Conservation (phyloP, 2,329 filamentous ascomycete genomes). For the Achaetomium macrosporum region DNA sequence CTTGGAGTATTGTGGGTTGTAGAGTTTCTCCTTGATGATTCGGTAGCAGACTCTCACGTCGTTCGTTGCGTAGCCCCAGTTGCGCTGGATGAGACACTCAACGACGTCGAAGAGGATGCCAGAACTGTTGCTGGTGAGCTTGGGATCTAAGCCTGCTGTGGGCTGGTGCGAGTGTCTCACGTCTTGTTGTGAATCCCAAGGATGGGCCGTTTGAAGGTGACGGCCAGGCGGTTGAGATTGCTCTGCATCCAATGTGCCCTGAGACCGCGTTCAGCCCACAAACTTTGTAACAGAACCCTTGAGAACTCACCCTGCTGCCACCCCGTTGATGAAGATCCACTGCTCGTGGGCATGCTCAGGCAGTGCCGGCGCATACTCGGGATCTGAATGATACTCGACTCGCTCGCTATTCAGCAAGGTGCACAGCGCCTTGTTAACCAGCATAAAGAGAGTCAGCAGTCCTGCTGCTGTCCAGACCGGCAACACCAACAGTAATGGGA, state of each 20-base stretch:
- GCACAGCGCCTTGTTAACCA: conserved; percentile 48
- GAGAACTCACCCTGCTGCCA: conserved; percentile 51
- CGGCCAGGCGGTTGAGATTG: conserved; percentile 64
- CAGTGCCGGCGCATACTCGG: conserved; percentile 43
- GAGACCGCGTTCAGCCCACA: not conserved
- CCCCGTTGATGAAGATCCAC: conserved; percentile 78
- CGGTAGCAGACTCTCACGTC: conserved; percentile 60
- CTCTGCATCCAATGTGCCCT: conserved; percentile 59
- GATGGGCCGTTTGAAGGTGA: conserved; percentile 66
- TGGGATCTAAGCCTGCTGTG: too few relatives aligned
- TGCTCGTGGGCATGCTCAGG: conserved; percentile 56
- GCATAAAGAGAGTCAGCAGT: conserved; percentile 39
- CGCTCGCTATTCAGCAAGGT: conserved; percentile 47
- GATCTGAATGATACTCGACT: conserved; percentile 46
- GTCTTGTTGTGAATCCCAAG: conserved; percentile 72
- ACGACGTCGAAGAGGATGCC: conserved; percentile 72
- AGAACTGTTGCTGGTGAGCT: conserved; percentile 21
- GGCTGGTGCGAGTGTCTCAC: conserved; percentile 24
- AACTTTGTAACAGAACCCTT: too few relatives aligned
- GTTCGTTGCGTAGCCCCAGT: conserved; percentile 63
- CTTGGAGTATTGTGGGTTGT: conserved; percentile 57
- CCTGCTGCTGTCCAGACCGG: conserved; percentile 43
- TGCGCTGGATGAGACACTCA: conserved; percentile 71
- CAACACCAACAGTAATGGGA: conserved; percentile 47
- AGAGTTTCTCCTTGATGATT: conserved; percentile 57